A percentile compares a stretch with the other conserved stretches of the same genome.
These are phyloP conservation scores for Macroventuria anomochaeta DNA, from an alignment of 2,329 filamentous ascomycete genomes.

Conservation along the genomic window DNA sequence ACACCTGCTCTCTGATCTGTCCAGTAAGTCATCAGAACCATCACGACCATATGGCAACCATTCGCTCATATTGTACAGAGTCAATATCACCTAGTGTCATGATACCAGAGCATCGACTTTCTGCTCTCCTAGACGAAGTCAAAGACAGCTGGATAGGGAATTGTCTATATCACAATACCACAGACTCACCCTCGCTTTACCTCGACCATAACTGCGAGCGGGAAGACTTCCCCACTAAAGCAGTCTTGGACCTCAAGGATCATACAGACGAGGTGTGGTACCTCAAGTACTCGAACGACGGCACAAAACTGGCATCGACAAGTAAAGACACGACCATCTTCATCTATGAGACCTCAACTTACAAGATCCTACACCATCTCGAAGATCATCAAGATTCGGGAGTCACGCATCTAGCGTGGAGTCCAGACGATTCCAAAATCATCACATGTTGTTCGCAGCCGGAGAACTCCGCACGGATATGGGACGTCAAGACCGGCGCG, in stretches of 20 bases:
- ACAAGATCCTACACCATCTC: constrained; percentile 68
- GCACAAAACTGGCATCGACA: constrained; percentile 79
- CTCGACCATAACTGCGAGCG: constrained; percentile 85
- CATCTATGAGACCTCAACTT: constrained; percentile 80
- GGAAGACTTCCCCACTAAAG: constrained; percentile 77
- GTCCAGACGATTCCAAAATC: constrained; percentile 85
- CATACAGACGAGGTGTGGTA: constrained; percentile 90
- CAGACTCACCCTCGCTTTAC: constrained; percentile 81
- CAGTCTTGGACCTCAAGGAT: constrained; percentile 72
- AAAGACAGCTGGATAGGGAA: constrained; percentile 82
- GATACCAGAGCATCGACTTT: constrained; percentile 90
- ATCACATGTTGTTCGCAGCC: constrained; percentile 76
- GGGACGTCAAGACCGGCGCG: constrained; percentile 63
- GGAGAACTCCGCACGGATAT: constrained; percentile 74
- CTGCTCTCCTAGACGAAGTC: constrained; percentile 79
- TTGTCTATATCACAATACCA: constrained; percentile 88
- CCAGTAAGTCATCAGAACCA: constrained; percentile 64
- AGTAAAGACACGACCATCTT: constrained; percentile 76
- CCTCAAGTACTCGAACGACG: constrained; percentile 87
- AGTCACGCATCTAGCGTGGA: constrained; percentile 86
- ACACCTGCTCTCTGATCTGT: constrained; percentile 78
- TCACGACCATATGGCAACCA: not conserved
- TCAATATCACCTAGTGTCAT: constrained; percentile 96
- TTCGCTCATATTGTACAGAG: constrained; percentile 56
- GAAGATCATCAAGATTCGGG: constrained; percentile 71